phyloP scores from a whole-genome alignment of 2,329 filamentous ascomycete species.

The Ceratocystis diversiconidia region DNA sequence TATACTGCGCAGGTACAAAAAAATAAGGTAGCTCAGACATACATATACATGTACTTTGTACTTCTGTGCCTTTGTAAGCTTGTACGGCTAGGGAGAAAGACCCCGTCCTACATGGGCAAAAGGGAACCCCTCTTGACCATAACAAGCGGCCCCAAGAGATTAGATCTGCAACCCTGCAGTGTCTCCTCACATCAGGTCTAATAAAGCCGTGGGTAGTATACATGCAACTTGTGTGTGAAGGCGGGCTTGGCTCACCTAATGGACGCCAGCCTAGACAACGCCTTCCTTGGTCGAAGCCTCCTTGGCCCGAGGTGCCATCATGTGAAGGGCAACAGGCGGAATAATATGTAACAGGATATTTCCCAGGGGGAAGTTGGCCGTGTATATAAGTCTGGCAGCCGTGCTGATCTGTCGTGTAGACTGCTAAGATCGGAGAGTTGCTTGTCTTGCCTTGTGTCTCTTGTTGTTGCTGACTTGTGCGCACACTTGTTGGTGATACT shows the following conservation, averaged over 20 bases:
- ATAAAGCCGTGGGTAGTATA: background rate
- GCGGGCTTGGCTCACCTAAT: background rate
- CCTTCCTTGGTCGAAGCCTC: too few relatives aligned
- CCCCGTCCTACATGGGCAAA: background rate
- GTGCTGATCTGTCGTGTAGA: background rate
- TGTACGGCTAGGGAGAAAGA: background rate
- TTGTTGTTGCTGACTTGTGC: background rate
- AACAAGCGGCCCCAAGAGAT: background rate
- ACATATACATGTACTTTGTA: background rate
- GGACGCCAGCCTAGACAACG: background rate
- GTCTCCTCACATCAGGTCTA: conserved; percentile 1
- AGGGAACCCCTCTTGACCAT: background rate
- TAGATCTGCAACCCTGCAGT: background rate
- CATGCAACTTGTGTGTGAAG: background rate
- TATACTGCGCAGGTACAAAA: background rate
- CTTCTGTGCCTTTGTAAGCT: too few relatives aligned
- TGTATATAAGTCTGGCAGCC: background rate
- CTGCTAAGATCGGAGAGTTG: background rate
- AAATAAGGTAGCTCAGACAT: background rate
- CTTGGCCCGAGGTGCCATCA: background rate
- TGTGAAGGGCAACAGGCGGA: background rate
- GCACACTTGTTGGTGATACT: background rate
- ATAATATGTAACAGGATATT: background rate
- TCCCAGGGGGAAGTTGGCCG: background rate
- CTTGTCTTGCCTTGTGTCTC: background rate